phyloP scores from a whole-genome alignment of 2,329 filamentous ascomycete species.

The Colletotrichum tropicicola region DNA sequence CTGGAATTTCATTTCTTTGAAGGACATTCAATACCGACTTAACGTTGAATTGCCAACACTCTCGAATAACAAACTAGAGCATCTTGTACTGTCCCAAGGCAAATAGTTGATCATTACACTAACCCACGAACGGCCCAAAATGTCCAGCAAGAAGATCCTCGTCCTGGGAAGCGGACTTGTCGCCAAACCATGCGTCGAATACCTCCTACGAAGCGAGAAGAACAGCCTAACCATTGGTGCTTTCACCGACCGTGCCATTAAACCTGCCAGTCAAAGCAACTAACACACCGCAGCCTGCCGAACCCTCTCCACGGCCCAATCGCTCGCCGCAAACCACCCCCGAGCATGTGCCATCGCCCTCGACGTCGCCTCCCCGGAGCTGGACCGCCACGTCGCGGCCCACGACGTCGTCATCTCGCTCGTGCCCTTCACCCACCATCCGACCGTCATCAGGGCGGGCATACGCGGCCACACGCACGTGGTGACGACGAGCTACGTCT shows the following conservation, averaged over 20 bases:
- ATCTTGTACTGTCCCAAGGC: no score
- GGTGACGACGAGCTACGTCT: slow-evolving; percentile 80
- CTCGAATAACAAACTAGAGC: no score
- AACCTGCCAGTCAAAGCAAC: no score
- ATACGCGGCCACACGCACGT: slow-evolving; percentile 77
- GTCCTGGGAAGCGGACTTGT: slow-evolving; percentile 32
- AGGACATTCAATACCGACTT: no score
- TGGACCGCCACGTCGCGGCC: slow-evolving; percentile 27
- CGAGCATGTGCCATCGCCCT: slow-evolving; percentile 24
- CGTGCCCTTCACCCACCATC: slow-evolving; percentile 36
- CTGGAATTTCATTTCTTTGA: no score
- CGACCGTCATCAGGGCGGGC: slow-evolving; percentile 70
- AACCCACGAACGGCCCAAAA: no score
- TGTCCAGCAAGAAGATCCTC: slow-evolving; percentile 29
- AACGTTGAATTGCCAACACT: no score
- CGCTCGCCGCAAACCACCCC: not conserved
- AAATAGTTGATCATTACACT: no score
- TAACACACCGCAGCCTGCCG: slow-evolving; percentile 31
- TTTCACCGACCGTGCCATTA: not conserved
- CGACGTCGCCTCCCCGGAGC: slow-evolving; percentile 29
- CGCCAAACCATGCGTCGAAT: slow-evolving; percentile 32
- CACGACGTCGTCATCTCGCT: slow-evolving; percentile 36
- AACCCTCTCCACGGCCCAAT: slow-evolving; percentile 16
- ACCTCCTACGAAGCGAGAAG: slow-evolving; percentile 20
- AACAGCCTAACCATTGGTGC: slow-evolving; percentile 32